Evolutionary conservation across 768 basidiomycete genomes (phyloP).

Genomic region (Suillus tomentosus): DNA sequence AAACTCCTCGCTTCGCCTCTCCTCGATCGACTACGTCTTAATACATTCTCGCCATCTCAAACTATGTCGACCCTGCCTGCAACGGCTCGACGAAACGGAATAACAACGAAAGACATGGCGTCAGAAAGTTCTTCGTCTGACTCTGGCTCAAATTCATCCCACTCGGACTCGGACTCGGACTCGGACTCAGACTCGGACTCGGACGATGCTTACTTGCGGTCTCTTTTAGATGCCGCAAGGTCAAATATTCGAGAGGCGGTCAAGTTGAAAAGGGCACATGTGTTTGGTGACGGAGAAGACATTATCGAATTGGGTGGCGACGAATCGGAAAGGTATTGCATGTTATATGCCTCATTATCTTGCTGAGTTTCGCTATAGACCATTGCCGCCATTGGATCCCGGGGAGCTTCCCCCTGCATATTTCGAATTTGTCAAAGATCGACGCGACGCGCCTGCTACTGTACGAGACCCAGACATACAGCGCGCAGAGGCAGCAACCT

Average conservation of each 20-base stretch:
- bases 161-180: no score
- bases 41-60: no score
- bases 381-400: constrained; percentile 66
- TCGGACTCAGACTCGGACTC: constrained; percentile 38
- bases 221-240: constrained; percentile 62
- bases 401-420: constrained; percentile 66
- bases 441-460: constrained; percentile 44
- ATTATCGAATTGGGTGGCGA: constrained; percentile 50
- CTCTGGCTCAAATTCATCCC: constrained; percentile 37
- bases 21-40: no score
- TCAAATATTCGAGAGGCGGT: constrained; percentile 45
- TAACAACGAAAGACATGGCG: constrained; percentile 7
- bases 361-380: constrained; percentile 36
- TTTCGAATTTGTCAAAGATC: constrained; percentile 51
- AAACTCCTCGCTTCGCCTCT: no score
- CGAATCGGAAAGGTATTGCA: constrained; percentile 38
- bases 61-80: not conserved
- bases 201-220: constrained; percentile 59
- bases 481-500: constrained; percentile 51
- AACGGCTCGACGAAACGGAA: not conserved
- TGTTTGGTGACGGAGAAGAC: constrained; percentile 49
- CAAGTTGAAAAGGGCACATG: constrained; percentile 21
- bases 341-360: constrained; percentile 10
- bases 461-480: constrained; percentile 66
- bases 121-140: constrained; percentile 11